phyloP scores from a whole-genome alignment of 2,329 filamentous ascomycete species.

The Stylonectria norvegica region DNA sequence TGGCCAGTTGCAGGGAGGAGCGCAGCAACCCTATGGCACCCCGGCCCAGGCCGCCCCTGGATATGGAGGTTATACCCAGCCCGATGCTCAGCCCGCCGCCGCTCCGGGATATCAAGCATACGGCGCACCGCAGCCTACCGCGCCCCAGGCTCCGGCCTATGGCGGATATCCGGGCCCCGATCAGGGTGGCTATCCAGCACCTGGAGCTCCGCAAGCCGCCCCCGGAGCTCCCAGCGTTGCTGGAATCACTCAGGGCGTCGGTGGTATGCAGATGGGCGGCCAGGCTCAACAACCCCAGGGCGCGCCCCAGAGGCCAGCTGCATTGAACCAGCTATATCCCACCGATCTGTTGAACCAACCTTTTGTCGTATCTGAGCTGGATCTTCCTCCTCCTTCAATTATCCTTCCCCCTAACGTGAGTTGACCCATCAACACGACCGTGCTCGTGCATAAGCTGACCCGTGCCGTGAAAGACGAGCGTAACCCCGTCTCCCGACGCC shows the following conservation, averaged over 20 bases:
- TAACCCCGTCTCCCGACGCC: constrained; percentile 84
- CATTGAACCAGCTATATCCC: constrained; percentile 84
- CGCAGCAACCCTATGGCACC: constrained; percentile 44
- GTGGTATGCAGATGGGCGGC: constrained; percentile 74
- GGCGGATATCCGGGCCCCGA: constrained; percentile 67
- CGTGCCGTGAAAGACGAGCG: constrained; percentile 61
- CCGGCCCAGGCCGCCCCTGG: constrained; percentile 42
- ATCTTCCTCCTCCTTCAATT: constrained; percentile 86
- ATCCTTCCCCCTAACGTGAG: constrained; percentile 88
- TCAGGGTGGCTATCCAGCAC: constrained; percentile 61
- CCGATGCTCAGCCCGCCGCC: constrained; percentile 40
- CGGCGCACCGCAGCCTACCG: constrained; percentile 39
- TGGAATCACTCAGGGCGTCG: constrained; percentile 79
- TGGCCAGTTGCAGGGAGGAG: constrained; percentile 40
- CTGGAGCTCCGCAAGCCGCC: constrained; percentile 35
- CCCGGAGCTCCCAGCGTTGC: constrained; percentile 51
- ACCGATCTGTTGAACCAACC: constrained; percentile 89
- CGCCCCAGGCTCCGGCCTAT: constrained; percentile 34
- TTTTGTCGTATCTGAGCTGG: constrained; percentile 89
- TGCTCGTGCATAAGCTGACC: constrained; percentile 38
- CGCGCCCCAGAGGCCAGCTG: constrained; percentile 43
- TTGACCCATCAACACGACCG: constrained; percentile 19
- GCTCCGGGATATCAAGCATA: constrained; percentile 44
- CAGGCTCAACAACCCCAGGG: constrained; percentile 38
- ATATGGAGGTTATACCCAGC: constrained; percentile 60